These are phyloP conservation scores for Neurospora sp. DNA, from an alignment of 495 filamentous ascomycete genomes.

Conservation along the genomic window DNA sequence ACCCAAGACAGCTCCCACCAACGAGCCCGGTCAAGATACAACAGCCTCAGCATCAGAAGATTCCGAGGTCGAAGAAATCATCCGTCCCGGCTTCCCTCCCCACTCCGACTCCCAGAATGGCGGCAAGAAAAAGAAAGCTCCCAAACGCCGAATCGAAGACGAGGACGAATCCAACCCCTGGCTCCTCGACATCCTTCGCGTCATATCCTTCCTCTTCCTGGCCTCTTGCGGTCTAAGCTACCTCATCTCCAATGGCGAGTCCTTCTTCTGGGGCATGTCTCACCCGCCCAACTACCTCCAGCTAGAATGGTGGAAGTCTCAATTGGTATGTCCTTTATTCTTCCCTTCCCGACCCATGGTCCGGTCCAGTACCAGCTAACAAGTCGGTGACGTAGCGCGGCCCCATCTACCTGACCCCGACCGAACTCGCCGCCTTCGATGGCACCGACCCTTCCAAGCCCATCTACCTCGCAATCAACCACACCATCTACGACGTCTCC, in stretches of 20 bases:
- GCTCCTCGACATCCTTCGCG: slow-evolving; percentile 63
- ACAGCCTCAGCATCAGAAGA: not conserved
- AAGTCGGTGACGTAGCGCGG: slow-evolving; percentile 21
- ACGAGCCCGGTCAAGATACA: not conserved
- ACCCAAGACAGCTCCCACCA: not conserved
- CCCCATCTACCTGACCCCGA: slow-evolving; percentile 55
- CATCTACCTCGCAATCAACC: slow-evolving; percentile 88
- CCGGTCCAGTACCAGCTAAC: not conserved
- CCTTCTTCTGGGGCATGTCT: slow-evolving; percentile 41
- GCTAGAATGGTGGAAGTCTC: slow-evolving; percentile 49
- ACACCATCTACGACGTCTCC: slow-evolving; percentile 88
- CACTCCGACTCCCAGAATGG: slow-evolving; percentile 1
- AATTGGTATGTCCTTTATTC: slow-evolving; percentile 41
- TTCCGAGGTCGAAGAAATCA: not conserved
- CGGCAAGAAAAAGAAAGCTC: slow-evolving; percentile 10
- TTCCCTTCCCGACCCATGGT: not conserved
- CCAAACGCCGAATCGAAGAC: slow-evolving; percentile 20
- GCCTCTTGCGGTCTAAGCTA: slow-evolving; percentile 66
- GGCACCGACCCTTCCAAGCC: slow-evolving; percentile 65
- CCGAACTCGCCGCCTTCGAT: slow-evolving; percentile 64
- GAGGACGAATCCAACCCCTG: slow-evolving; percentile 30
- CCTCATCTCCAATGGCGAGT: slow-evolving; percentile 62
- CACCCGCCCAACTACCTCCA: slow-evolving; percentile 62
- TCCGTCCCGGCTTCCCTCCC: not conserved
- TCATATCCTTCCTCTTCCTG: slow-evolving; percentile 58